Evolutionary conservation across 345 rosid species (phyloP).

Genomic region (Leavenworthia alabamica): DNA sequence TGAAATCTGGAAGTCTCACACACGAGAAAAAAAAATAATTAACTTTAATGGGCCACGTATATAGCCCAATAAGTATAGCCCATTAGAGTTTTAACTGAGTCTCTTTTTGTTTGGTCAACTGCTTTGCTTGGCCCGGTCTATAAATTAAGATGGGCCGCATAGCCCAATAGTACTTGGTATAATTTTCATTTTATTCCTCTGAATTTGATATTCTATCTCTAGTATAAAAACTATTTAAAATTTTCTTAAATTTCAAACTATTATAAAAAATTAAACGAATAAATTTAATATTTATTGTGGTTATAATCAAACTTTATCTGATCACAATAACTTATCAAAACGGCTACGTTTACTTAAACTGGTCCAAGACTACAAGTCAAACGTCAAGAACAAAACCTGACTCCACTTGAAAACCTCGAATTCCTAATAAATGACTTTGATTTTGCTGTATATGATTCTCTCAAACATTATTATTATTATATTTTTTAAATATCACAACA

Average conservation of each 20-base stretch:
- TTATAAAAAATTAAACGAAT: not conserved
- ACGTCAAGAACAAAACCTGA: not conserved
- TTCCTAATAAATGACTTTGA: not conserved
- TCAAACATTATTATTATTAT: not conserved
- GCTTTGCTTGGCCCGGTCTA: not conserved
- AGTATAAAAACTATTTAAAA: not conserved
- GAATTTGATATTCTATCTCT: not conserved
- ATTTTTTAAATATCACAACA: constrained; percentile 11
- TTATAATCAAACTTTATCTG: not conserved
- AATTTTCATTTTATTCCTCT: not conserved
- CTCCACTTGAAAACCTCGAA: not conserved
- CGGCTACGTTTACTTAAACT: not conserved
- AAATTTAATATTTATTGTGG: not conserved
- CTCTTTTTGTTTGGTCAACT: not conserved
- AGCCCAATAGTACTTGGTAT: not conserved
- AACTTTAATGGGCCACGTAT: not conserved
- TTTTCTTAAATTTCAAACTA: no score
- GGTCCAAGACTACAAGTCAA: constrained; percentile 6
- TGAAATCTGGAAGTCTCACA: not conserved
- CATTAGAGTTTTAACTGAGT: not conserved
- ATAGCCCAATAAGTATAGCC: not conserved
- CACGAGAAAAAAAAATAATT: not conserved
- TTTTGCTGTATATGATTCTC: not conserved
- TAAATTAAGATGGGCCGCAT: not conserved
- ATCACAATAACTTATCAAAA: not conserved